Percentiles rank a stretch among this genome's conserved stretches.
Conservation (phyloP, 169 alveolate genomes). For the Babesia gibsoni region DNA sequence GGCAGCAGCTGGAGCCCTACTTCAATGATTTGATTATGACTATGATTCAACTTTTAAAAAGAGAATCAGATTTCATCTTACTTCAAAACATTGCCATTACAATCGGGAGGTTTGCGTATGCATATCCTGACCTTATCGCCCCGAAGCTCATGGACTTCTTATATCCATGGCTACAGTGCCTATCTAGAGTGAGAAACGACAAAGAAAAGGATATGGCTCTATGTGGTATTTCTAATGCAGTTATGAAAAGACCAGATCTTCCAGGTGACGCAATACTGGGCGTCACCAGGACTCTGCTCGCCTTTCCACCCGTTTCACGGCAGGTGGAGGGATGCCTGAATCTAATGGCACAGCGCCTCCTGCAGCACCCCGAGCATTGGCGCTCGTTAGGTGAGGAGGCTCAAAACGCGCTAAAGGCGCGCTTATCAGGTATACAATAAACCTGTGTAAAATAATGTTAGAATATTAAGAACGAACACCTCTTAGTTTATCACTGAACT, state of each 20-base stretch:
- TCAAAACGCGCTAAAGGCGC: neutral
- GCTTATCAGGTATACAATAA: neutral
- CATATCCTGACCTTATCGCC: slow-evolving; percentile 6
- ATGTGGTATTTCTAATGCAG: neutral
- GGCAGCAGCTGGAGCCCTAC: slow-evolving; percentile 14
- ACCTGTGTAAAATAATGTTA: neutral
- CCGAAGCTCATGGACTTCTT: slow-evolving; percentile 13
- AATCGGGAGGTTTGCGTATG: slow-evolving; percentile 31
- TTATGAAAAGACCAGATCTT: neutral
- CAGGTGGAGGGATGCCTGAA: slow-evolving; percentile 1
- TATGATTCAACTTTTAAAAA: neutral
- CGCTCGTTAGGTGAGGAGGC: slow-evolving; percentile 4
- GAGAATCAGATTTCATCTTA: slow-evolving; percentile 13
- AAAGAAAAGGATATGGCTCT: slow-evolving; percentile 19
- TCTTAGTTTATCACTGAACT: neutral
- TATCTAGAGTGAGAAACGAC: slow-evolving; percentile 2
- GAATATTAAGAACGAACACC: neutral
- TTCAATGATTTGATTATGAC: slow-evolving; percentile 5
- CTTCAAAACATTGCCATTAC: slow-evolving; percentile 46
- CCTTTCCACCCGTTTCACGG: slow-evolving; percentile 15
- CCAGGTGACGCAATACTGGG: slow-evolving; percentile 12
- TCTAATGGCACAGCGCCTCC: slow-evolving; percentile 7
- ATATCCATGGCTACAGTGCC: slow-evolving; percentile 12
- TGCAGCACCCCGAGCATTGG: slow-evolving; percentile 10
- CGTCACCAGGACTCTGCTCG: neutral